Evolutionary conservation across 2,329 filamentous ascomycete species (phyloP).

Genomic region (Epicoccum nigrum): DNA sequence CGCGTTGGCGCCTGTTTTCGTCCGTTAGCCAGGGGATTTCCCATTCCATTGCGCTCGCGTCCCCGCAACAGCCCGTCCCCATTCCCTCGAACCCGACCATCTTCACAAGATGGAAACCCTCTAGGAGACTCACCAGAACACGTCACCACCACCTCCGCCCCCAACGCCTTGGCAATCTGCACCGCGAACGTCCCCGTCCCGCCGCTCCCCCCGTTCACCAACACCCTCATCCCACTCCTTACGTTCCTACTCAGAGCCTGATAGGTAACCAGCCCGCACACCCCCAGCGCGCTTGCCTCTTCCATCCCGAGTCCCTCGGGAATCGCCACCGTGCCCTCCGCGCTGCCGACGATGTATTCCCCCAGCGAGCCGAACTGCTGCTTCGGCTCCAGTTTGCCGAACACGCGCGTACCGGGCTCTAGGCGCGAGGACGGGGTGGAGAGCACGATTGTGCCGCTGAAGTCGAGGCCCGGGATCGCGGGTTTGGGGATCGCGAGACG

Average conservation of each 20-base stretch:
- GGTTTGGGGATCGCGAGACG: slow-evolving; percentile 29
- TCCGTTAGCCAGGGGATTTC: neutral
- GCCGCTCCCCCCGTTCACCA: slow-evolving; percentile 68
- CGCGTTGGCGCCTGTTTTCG: slow-evolving; percentile 54
- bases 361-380: slow-evolving; percentile 30
- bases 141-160: slow-evolving; percentile 62
- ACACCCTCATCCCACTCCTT: slow-evolving; percentile 54
- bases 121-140: slow-evolving; percentile 61
- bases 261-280: slow-evolving; percentile 31
- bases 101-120: too few relatives aligned
- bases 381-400: slow-evolving; percentile 33
- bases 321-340: slow-evolving; percentile 23
- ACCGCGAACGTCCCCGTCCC: slow-evolving; percentile 65
- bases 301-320: slow-evolving; percentile 19
- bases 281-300: slow-evolving; percentile 27
- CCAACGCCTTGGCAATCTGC: slow-evolving; percentile 66
- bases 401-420: slow-evolving; percentile 24
- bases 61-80: too few relatives aligned
- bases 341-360: slow-evolving; percentile 29
- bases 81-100: too few relatives aligned
- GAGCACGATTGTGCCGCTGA: slow-evolving; percentile 22
- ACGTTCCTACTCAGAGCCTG: slow-evolving; percentile 26
- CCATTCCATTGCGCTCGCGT: too few relatives aligned
- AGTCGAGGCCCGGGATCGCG: slow-evolving; percentile 32
- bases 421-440: slow-evolving; percentile 12